A percentile compares a stretch with the other conserved stretches of the same genome.
Evolutionary conservation across 2,329 filamentous ascomycete genomes (phyloP).

Genomic region (Neocatenulostroma microsporum): DNA sequence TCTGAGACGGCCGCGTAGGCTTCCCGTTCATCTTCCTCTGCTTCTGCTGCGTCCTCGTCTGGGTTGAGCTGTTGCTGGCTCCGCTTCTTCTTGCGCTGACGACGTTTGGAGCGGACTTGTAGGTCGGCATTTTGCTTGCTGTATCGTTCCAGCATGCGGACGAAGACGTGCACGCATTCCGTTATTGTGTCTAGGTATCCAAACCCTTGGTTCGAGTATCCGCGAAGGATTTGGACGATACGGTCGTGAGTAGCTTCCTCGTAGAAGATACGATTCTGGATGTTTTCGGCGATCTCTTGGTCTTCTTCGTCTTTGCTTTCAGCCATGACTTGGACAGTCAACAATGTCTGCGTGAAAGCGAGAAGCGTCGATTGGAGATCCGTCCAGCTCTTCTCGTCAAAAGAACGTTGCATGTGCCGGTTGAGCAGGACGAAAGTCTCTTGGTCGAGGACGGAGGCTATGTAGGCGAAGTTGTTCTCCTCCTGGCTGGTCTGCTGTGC

Average conservation of each 20-base stretch:
- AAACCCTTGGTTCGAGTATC: slow-evolving; percentile 91
- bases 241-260: slow-evolving; percentile 90
- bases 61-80: slow-evolving; percentile 37
- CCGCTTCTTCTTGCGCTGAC: slow-evolving; percentile 61
- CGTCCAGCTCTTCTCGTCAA: slow-evolving; percentile 79
- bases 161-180: slow-evolving; percentile 82
- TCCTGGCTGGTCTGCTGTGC: no score
- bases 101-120: slow-evolving; percentile 76
- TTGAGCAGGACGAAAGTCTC: slow-evolving; percentile 90
- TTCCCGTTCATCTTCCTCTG: slow-evolving; percentile 61
- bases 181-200: slow-evolving; percentile 89
- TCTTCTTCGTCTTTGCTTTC: slow-evolving; percentile 82
- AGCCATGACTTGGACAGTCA: slow-evolving; percentile 89
- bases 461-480: slow-evolving; percentile 71
- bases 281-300: slow-evolving; percentile 96
- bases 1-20: slow-evolving; percentile 68
- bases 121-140: slow-evolving; percentile 92
- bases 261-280: slow-evolving; percentile 94
- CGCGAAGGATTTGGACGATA: slow-evolving; percentile 68
- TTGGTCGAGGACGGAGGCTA: slow-evolving; percentile 85
- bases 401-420: slow-evolving; percentile 67
- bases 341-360: slow-evolving; percentile 81
- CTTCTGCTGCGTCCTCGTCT: slow-evolving; percentile 53
- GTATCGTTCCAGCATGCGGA: slow-evolving; percentile 85
- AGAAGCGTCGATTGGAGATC: slow-evolving; percentile 82